phyloP scores from a whole-genome alignment of 768 basidiomycete species.

The Strobilomyces confusus region DNA sequence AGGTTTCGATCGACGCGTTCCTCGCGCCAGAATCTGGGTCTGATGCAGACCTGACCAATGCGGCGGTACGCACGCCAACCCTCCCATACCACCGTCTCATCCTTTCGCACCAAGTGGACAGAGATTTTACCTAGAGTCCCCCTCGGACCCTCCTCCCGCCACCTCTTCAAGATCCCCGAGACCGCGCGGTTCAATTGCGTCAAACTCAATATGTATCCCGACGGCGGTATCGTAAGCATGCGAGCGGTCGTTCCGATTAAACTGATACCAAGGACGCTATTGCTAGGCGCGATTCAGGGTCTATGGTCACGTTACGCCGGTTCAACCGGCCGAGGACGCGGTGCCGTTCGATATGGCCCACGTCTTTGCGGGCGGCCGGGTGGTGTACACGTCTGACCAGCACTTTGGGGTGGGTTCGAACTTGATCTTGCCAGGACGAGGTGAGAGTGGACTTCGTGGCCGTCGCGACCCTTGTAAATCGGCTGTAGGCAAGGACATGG shows the following conservation, averaged over 20 bases:
- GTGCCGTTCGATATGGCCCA: conserved; percentile 80
- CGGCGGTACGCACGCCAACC: conserved; percentile 42
- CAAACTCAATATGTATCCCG: conserved; percentile 93
- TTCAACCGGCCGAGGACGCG: conserved; percentile 47
- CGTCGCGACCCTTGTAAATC: neutral
- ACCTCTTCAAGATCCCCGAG: conserved; percentile 73
- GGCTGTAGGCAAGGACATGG: conserved; percentile 75
- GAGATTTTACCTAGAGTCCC: conserved; percentile 72
- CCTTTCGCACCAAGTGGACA: conserved; percentile 53
- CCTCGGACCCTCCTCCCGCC: conserved; percentile 81
- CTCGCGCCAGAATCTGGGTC: conserved; percentile 39
- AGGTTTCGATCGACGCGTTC: conserved; percentile 68
- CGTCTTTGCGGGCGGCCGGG: conserved; percentile 84
- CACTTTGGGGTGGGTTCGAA: conserved; percentile 94
- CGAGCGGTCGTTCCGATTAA: neutral
- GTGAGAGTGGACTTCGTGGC: conserved; percentile 26
- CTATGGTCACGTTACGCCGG: conserved; percentile 74
- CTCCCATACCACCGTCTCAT: neutral
- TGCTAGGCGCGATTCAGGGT: conserved; percentile 87
- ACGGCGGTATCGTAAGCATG: conserved; percentile 81
- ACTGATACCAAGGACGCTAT: conserved; percentile 1
- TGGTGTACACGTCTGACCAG: conserved; percentile 85
- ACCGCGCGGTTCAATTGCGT: conserved; percentile 65
- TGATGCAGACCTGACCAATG: conserved; percentile 43
- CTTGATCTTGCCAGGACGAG: conserved; percentile 86